Conservation (phyloP, 1,284 basidiomycete genomes). For the Fomitopsis palustris region DNA sequence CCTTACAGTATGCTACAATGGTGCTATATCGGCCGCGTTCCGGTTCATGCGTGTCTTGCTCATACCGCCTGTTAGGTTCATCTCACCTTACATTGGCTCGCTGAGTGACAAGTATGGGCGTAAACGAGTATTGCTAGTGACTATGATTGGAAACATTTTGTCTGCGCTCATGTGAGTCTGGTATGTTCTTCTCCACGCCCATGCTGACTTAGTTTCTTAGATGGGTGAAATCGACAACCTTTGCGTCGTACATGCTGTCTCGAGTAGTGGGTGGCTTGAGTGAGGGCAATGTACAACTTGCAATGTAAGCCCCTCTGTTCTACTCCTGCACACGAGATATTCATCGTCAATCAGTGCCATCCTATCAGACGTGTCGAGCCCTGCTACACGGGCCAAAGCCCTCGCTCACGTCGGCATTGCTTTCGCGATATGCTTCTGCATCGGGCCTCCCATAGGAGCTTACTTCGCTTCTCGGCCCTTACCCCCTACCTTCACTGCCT, state of each 20-base stretch:
- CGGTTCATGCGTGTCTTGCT: not conserved
- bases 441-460: conserved; percentile 80
- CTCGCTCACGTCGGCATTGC: conserved; percentile 92
- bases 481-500: conserved; percentile 50
- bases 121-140: conserved; percentile 72
- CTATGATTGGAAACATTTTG: conserved; percentile 89
- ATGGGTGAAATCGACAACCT: conserved; percentile 86
- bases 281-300: conserved; percentile 84
- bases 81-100: conserved; percentile 81
- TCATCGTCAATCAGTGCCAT: conserved; percentile 58
- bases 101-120: conserved; percentile 86
- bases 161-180: conserved; percentile 72
- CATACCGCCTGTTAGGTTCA: conserved; percentile 34
- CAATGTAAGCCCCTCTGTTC: conserved; percentile 51
- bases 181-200: not conserved
- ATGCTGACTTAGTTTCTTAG: conserved; percentile 31
- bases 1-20: conserved; percentile 4
- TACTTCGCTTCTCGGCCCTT: conserved; percentile 76
- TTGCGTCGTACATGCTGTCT: conserved; percentile 85
- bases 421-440: conserved; percentile 89
- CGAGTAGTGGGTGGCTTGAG: conserved; percentile 85
- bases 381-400: conserved; percentile 73
- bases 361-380: conserved; percentile 82
- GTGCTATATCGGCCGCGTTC: not conserved
- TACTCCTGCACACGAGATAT: conserved; percentile 3